These are phyloP conservation scores for Lodderomyces orthopsilosis DNA, from an alignment of 1,139 yeast species.

Conservation along the genomic window DNA sequence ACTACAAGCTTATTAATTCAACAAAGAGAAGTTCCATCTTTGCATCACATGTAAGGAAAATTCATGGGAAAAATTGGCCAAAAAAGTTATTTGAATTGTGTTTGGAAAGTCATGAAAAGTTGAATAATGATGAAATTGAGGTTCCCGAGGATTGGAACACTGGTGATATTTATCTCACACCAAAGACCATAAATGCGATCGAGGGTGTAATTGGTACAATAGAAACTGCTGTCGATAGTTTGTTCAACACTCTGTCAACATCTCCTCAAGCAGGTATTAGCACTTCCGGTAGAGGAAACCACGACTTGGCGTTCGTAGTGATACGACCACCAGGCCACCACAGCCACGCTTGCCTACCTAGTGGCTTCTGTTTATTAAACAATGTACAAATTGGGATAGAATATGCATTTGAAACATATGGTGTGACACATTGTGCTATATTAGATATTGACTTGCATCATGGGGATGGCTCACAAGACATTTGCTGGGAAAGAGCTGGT, in stretches of 20 bases:
- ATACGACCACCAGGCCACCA: constrained; percentile 90
- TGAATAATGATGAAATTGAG: constrained; percentile 58
- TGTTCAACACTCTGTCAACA: constrained; percentile 28
- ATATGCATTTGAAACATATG: constrained; percentile 64
- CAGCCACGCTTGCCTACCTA: constrained; percentile 79
- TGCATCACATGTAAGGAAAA: constrained; percentile 60
- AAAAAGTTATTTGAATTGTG: constrained; percentile 58
- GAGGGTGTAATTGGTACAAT: constrained; percentile 81
- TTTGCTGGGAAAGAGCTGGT: constrained; percentile 79
- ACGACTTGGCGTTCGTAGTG: constrained; percentile 63
- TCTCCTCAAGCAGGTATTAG: constrained; percentile 1
- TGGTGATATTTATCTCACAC: constrained; percentile 76
- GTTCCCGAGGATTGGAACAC: constrained; percentile 83
- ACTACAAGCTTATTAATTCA: constrained; percentile 53
- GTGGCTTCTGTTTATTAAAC: constrained; percentile 84
- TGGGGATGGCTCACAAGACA: constrained; percentile 91
- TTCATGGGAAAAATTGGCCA: constrained; percentile 82
- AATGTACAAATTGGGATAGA: constrained; percentile 83
- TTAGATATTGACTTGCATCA: constrained; percentile 85
- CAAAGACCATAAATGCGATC: constrained; percentile 66
- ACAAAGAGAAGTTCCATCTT: constrained; percentile 46
- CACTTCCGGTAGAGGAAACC: constrained; percentile 22
- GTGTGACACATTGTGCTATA: constrained; percentile 77
- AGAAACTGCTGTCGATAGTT: constrained; percentile 67
- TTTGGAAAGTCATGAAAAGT: constrained; percentile 53